These are phyloP conservation scores for Ustilago vetiveriae DNA, from an alignment of 1,284 basidiomycete genomes.

Conservation along the genomic window DNA sequence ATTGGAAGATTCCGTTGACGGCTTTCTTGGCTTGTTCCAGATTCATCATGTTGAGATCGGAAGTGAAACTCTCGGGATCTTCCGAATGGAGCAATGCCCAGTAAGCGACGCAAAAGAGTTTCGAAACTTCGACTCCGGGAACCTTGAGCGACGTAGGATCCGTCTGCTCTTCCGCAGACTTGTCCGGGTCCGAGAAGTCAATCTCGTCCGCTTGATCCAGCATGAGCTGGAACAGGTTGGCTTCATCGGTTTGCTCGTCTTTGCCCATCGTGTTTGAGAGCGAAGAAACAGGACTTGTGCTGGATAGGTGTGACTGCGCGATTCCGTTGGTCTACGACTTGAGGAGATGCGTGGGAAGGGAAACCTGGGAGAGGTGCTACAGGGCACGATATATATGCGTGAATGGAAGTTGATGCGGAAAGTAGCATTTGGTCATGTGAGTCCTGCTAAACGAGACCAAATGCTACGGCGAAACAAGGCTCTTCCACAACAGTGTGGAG, in stretches of 20 bases:
- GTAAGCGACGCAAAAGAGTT: conserved; percentile 46
- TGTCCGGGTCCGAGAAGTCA: conserved; percentile 41
- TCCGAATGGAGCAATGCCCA: conserved; percentile 48
- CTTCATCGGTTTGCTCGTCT: conserved; percentile 20
- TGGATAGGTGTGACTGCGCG: too few species aligned
- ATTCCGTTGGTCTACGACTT: too few species aligned
- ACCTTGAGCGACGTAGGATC: conserved; percentile 48
- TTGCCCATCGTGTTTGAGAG: conserved; percentile 14
- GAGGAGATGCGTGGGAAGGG: too few species aligned
- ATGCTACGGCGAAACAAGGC: too few species aligned
- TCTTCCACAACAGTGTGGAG: too few species aligned
- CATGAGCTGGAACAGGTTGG: conserved; percentile 53
- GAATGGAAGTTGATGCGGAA: too few species aligned
- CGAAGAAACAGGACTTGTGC: background rate
- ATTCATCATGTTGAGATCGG: conserved; percentile 55
- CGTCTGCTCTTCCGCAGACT: conserved; percentile 11
- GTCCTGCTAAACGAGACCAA: too few species aligned
- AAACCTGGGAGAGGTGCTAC: too few species aligned
- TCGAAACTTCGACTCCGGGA: conserved; percentile 41
- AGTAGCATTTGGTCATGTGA: too few species aligned
- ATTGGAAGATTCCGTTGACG: conserved; percentile 55
- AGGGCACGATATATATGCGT: too few species aligned
- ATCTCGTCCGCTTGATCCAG: conserved; percentile 54
- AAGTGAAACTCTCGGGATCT: conserved; percentile 42
- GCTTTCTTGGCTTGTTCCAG: conserved; percentile 50